phyloP scores from a whole-genome alignment of 306 rosid species.

The Vachellia collinsii region DNA sequence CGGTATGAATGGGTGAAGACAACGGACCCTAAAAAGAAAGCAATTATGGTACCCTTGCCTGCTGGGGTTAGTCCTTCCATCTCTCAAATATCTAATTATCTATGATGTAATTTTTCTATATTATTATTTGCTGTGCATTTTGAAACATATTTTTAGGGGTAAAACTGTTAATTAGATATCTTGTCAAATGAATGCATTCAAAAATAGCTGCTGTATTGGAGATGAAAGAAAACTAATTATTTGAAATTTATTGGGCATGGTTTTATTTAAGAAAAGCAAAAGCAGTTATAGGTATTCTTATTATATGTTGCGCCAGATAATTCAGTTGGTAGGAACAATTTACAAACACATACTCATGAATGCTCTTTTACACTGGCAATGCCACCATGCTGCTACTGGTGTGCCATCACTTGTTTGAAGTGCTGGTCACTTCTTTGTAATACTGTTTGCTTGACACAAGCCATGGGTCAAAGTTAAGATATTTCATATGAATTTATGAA shows the following conservation, averaged over 20 bases:
- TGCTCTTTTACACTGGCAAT: slow-evolving; percentile 8
- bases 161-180: neutral
- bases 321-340: slow-evolving; percentile 27
- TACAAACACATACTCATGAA: neutral
- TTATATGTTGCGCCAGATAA: slow-evolving; percentile 10
- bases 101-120: neutral
- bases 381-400: neutral
- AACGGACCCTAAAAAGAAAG: slow-evolving; percentile 60
- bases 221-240: neutral
- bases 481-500: slow-evolving; percentile 15
- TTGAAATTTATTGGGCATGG: neutral
- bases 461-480: slow-evolving; percentile 8
- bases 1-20: slow-evolving; percentile 93
- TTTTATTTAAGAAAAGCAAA: slow-evolving; percentile 25
- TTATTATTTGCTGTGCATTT: neutral
- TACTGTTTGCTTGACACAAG: slow-evolving; percentile 17
- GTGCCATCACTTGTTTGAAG: slow-evolving; percentile 5
- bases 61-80: slow-evolving; percentile 76
- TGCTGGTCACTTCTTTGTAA: slow-evolving; percentile 8
- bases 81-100: slow-evolving; percentile 6
- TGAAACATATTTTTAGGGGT: neutral
- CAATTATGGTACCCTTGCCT: slow-evolving; percentile 91
- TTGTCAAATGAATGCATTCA: neutral
- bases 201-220: neutral
- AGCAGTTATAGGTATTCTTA: neutral